Percentiles rank a stretch among this genome's conserved stretches.
phyloP scores from a whole-genome alignment of 192 early-diverging fungal species.

The Neocallimastix lanati region DNA sequence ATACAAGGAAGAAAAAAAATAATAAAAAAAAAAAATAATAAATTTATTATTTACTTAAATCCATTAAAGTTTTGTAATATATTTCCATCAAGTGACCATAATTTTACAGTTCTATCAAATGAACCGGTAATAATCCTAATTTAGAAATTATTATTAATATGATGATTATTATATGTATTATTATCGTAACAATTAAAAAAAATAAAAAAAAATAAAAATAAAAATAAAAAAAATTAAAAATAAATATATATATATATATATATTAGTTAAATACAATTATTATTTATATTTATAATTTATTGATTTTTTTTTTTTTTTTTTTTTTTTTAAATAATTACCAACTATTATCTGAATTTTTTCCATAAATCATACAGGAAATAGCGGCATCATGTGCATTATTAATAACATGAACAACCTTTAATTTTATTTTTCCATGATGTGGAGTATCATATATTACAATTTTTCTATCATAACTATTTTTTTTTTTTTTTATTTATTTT shows the following conservation, averaged over 20 bases:
- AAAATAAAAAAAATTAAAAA: too few relatives aligned
- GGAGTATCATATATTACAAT: slow-evolving; percentile 38
- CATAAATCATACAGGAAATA: slow-evolving; percentile 42
- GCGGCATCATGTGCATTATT: slow-evolving; percentile 37
- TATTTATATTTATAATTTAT: neutral
- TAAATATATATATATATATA: neutral
- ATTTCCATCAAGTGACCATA: slow-evolving; percentile 45
- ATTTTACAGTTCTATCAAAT: slow-evolving; percentile 34
- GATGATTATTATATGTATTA: too few relatives aligned
- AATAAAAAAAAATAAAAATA: too few relatives aligned
- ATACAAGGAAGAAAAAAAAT: too few relatives aligned
- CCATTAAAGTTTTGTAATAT: slow-evolving; percentile 36
- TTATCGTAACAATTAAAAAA: too few relatives aligned
- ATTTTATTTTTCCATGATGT: slow-evolving; percentile 31
- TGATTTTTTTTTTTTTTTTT: too few relatives aligned
- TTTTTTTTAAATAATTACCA: slow-evolving; percentile 11
- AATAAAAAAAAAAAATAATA: neutral
- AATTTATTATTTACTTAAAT: slow-evolving; percentile 10
- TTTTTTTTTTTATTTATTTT: neutral
- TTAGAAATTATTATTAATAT: too few relatives aligned
- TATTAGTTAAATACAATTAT: neutral
- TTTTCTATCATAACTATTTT: slow-evolving; percentile 28
- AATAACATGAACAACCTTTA: slow-evolving; percentile 16
- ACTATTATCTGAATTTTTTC: slow-evolving; percentile 39
- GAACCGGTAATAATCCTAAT: slow-evolving; percentile 43